Evolutionary conservation across 177 flowering plant genomes (phyloP).

Genomic region (Telopea speciosissima): DNA sequence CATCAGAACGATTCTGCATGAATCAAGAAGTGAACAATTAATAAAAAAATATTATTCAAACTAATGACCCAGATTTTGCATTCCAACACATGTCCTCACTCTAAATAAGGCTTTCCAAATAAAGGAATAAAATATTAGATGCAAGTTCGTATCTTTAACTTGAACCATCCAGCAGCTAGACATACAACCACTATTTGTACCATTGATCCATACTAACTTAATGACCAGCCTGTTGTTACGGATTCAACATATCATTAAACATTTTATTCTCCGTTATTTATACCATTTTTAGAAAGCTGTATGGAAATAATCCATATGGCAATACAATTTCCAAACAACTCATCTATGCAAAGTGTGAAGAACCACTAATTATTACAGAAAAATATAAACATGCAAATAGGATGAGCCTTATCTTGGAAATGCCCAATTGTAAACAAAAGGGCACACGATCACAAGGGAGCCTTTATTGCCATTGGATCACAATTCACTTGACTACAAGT

Average conservation of each 20-base stretch:
- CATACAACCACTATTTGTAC: background rate
- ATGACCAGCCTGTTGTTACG: background rate
- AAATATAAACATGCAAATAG: no score
- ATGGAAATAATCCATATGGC: background rate
- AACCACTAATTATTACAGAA: no score
- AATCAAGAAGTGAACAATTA: background rate
- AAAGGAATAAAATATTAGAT: background rate
- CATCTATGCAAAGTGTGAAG: no score
- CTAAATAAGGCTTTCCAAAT: background rate
- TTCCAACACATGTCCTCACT: background rate
- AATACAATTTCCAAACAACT: no score
- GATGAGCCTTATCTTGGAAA: no score
- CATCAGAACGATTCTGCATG: constrained; percentile 77
- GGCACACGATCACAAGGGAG: no score
- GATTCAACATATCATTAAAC: background rate
- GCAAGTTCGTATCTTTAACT: background rate
- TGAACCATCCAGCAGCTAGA: background rate
- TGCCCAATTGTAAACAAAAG: no score
- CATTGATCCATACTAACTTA: background rate
- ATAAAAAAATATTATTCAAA: background rate
- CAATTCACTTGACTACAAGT: no score
- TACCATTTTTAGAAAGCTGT: no score
- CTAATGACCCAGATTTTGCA: background rate
- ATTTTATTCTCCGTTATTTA: no score
- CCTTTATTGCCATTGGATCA: no score